Evolutionary conservation across 2,329 filamentous ascomycete genomes (phyloP), one percentile per base, ranked within the genome.

Genomic region (Emmonsiellopsis sp.): DNA sequence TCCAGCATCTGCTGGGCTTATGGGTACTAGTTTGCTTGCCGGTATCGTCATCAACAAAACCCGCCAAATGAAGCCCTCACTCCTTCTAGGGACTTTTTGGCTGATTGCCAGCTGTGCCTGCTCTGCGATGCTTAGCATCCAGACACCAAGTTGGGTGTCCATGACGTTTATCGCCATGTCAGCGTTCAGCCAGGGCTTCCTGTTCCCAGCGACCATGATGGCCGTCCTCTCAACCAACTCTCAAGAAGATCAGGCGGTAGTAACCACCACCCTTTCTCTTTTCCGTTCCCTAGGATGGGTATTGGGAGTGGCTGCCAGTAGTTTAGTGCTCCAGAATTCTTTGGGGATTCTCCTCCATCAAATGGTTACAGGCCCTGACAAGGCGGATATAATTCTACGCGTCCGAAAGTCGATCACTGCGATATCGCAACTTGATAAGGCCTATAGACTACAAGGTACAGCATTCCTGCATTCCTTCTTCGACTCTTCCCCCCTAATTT

Each of bases 231-330:
- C 79, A 1, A 77, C 78, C 1, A 81, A 77, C 42, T 68, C 76
- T 6, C 81, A 84, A 61, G 63, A 72, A 5, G 81, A 85, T 50
- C 83, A 86, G 65, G 84, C 84, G 9, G 82, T 86, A 42, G 81
- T 83, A 8, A 87, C 85, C 1, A 82, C 78, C 51, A 88, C 86
- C 0, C 71, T 90, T 56, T 78, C 85, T 21, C 71, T 91, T 13
- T 88, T 84, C 81, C 78, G 87, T 53, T 82, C 80, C 54, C 68
- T 91, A 3, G 87, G 87, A 6, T 79, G 77, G 54, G 86, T 90
- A 0, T 76, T 90, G 62, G 87, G 87, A 14, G 80, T 91, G 43
- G 82, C 86, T 1, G 71, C 77, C 50, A 86, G 82, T 58, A 86
- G 83, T 63, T 75, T 89, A 52, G 80, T 89, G 6, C 72, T 91